phyloP scores from a whole-genome alignment of 345 rosid species.

The Punica granatum region DNA sequence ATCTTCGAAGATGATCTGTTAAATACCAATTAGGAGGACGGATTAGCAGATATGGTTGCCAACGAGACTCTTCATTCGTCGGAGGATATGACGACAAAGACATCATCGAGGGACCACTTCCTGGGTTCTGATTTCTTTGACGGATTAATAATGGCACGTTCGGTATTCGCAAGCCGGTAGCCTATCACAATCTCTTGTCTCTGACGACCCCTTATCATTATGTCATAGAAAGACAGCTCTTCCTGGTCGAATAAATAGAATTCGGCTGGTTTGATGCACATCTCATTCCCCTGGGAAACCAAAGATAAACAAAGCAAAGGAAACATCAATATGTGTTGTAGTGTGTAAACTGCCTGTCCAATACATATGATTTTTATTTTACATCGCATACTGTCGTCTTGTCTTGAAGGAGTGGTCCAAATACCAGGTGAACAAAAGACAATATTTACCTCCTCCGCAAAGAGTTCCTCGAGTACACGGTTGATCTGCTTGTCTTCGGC shows the following conservation, averaged over 20 bases:
- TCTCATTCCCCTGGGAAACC: constrained; percentile 59
- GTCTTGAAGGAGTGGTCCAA: not conserved
- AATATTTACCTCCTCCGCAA: constrained; percentile 62
- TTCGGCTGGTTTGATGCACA: constrained; percentile 88
- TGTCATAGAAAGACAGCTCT: constrained; percentile 62
- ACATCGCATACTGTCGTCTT: not conserved
- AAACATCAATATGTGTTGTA: not conserved
- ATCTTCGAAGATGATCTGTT: not conserved
- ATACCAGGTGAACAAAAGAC: not conserved
- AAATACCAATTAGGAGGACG: not conserved
- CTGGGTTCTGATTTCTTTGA: constrained; percentile 42
- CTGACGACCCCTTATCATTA: constrained; percentile 71
- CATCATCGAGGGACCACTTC: constrained; percentile 84
- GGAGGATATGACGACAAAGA: constrained; percentile 73
- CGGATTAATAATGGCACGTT: constrained; percentile 74
- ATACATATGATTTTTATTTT: not conserved
- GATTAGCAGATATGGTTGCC: not conserved
- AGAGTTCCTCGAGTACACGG: constrained; percentile 84
- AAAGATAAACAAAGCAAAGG: not conserved
- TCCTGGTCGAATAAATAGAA: constrained; percentile 79
- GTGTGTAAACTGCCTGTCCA: not conserved
- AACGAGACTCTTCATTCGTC: constrained; percentile 25
- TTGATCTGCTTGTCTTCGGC: constrained; percentile 94
- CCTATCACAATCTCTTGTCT: constrained; percentile 68
- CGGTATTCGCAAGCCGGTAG: constrained; percentile 58